These are phyloP conservation scores for Alternaria postmessia DNA, from an alignment of 2,329 filamentous ascomycete genomes.

Conservation along the genomic window DNA sequence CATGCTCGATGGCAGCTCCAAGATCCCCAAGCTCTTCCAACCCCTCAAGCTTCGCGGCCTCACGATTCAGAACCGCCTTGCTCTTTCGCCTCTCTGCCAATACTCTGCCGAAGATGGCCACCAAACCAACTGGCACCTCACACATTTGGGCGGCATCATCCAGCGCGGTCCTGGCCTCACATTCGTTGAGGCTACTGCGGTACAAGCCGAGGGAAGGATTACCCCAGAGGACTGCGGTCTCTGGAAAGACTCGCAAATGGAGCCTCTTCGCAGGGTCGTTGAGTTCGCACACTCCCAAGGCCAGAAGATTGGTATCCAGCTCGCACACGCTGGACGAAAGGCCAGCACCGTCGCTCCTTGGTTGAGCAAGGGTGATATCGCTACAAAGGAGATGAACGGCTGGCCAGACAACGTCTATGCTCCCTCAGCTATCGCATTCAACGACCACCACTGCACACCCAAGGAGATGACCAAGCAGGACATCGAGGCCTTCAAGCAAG, in stretches of 20 bases:
- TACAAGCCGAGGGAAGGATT: conserved; percentile 80
- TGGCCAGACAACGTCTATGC: conserved; percentile 64
- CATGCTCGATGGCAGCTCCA: conserved; percentile 57
- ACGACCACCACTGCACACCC: conserved; percentile 67
- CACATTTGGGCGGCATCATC: conserved; percentile 81
- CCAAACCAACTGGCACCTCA: conserved; percentile 80
- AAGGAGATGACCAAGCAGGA: conserved; percentile 73
- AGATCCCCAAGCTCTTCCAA: conserved; percentile 67
- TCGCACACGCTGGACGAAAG: conserved; percentile 79
- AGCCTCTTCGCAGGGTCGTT: conserved; percentile 71
- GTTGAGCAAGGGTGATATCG: conserved; percentile 65
- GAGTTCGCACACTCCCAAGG: conserved; percentile 83
- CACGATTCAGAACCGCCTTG: conserved; percentile 73
- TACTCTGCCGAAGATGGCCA: conserved; percentile 75
- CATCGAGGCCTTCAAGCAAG: conserved; percentile 70
- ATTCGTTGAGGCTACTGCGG: conserved; percentile 80
- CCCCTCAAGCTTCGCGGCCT: conserved; percentile 65
- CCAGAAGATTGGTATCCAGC: conserved; percentile 79
- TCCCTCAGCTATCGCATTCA: conserved; percentile 69
- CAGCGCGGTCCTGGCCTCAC: conserved; percentile 76
- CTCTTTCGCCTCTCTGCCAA: conserved; percentile 63
- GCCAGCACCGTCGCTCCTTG: conserved; percentile 69
- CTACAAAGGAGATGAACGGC: conserved; percentile 63
- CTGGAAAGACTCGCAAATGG: conserved; percentile 86
- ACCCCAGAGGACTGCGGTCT: conserved; percentile 80